These are phyloP conservation scores for Synchytrium microbalum DNA, from an alignment of 371 early-diverging fungal genomes.

Conservation along the genomic window DNA sequence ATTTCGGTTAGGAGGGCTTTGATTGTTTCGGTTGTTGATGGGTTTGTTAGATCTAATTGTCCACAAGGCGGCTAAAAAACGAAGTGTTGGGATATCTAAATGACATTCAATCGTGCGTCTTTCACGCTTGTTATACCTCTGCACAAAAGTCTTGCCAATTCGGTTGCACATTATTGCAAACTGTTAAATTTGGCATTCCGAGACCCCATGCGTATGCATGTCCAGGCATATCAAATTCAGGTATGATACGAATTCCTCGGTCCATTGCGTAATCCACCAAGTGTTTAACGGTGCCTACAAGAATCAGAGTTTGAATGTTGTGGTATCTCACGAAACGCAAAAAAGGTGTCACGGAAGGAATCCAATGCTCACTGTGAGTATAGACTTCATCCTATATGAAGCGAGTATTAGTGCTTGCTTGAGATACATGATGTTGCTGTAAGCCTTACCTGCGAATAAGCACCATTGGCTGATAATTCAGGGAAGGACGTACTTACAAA, in stretches of 20 bases:
- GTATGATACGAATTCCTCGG: constrained; percentile 24
- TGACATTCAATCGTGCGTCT: neutral
- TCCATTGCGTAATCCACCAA: constrained; percentile 22
- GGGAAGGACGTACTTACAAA: constrained; percentile 11
- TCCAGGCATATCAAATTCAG: constrained; percentile 30
- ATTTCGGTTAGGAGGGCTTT: constrained; percentile 6
- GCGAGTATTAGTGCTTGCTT: too few species aligned
- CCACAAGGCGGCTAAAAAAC: constrained; percentile 11
- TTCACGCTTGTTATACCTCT: neutral
- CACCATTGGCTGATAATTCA: constrained; percentile 6
- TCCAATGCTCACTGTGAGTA: too few species aligned
- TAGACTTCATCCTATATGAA: too few species aligned
- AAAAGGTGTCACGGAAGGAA: too few species aligned
- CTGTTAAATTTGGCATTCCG: constrained; percentile 7
- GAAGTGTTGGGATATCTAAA: neutral
- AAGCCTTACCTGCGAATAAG: constrained; percentile 13
- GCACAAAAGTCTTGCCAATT: constrained; percentile 15
- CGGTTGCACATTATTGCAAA: constrained; percentile 11
- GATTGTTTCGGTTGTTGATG: neutral
- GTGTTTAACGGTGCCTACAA: constrained; percentile 14
- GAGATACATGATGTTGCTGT: constrained; percentile 10
- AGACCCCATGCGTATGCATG: constrained; percentile 15
- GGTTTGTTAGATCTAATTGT: constrained; percentile 10
- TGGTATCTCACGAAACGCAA: too few species aligned
- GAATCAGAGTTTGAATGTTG: neutral